Base-by-base conservation (phyloP, 1,284 basidiomycete species). In the Pascua sp. region DNA sequence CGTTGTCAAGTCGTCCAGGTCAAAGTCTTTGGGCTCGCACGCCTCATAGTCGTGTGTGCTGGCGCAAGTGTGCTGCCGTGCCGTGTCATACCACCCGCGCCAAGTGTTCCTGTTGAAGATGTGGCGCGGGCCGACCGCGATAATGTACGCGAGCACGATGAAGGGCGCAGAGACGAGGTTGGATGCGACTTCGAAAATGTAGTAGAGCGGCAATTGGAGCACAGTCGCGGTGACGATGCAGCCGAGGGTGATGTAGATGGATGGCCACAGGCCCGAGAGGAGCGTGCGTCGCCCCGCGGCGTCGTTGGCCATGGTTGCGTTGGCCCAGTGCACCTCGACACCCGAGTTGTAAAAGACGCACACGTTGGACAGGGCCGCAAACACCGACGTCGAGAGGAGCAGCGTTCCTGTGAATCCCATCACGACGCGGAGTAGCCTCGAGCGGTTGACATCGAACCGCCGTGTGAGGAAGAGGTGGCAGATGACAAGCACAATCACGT, bases 271-370 rank as follows among this genome's bases (percentile, higher is more conserved):
- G 13, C 49, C 49, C 3, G 49, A 50, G 13, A 50, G 18, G 17
- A 50, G 41, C 12, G 41, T 41, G 41, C 40, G 40, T 8, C 49
- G 49, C 3, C 49, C 49, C 7, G 49, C 40, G 41, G 49, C 18
- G 24, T 50, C 49, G 13, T n/a, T 42, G 24, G 49, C 49, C 18
- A 50, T 11, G 13, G 41, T 13, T 2, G 41, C 41, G 41, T 50
- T 50, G 1, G 40, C 16, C 49, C 49, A 50, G 41, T 50, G 49
- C 8, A 50, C 49, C 15, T 50, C 49, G 11, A 41, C 40, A 7
- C 49, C 49, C 18, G 49, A 36, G 18, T 32, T 40, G 39, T 32
- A 41, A 15, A 50, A 50, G 41, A 50, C 49, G 16, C 49, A 50
- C 11, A 36, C 41, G 41, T 50, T 50, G 18, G 49, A 17, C 13